Evolutionary conservation across 2,329 filamentous ascomycete species (phyloP).

Genomic region (Moelleriella libera): DNA sequence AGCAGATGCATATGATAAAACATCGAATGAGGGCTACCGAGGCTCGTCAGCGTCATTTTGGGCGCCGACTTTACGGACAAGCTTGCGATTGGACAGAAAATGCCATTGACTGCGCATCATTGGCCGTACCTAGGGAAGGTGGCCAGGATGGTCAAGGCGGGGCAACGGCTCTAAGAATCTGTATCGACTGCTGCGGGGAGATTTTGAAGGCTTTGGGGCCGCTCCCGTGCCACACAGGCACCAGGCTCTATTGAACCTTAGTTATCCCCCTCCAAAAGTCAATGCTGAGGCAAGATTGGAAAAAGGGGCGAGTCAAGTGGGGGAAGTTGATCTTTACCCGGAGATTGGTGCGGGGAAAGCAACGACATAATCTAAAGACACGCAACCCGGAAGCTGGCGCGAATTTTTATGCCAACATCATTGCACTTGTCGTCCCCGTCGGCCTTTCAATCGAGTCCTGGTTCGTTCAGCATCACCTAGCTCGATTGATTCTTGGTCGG

Average conservation of each 20-base stretch:
- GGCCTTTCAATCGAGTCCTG: background rate
- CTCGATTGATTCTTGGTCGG: too few species aligned
- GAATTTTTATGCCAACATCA: background rate
- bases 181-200: background rate
- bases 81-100: constrained; percentile 4
- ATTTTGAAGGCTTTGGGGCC: background rate
- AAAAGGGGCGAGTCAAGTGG: background rate
- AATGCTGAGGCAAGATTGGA: too few species aligned
- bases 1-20: constrained; percentile 3
- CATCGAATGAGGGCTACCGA: background rate
- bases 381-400: background rate
- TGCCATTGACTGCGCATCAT: background rate
- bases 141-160: too few species aligned
- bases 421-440: background rate
- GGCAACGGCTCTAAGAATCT: background rate
- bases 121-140: background rate
- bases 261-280: background rate
- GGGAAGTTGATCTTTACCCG: background rate
- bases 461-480: background rate
- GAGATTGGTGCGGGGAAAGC: background rate
- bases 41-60: background rate
- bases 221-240: background rate
- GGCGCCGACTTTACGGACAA: constrained; percentile 1
- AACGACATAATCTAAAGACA: background rate
- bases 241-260: background rate